A percentile compares a stretch with the other conserved stretches of the same genome.
These are phyloP conservation scores for Phytophthora fragariae DNA, from an alignment of 352 stramenopile genomes.

Conservation along the genomic window DNA sequence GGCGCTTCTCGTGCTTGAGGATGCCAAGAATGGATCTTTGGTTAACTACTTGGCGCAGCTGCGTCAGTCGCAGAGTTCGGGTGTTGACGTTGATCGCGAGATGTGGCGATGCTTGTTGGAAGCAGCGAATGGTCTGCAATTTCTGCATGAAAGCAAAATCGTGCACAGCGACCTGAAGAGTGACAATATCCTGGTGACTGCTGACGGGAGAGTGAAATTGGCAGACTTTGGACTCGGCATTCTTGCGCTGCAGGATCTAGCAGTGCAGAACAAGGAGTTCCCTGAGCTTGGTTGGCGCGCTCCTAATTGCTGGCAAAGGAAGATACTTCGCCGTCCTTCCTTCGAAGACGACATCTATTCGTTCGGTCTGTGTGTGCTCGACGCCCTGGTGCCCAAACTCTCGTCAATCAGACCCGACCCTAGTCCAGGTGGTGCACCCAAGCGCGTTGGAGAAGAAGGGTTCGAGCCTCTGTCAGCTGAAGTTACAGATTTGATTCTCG, in stretches of 20 bases:
- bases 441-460: slow-evolving; percentile 12
- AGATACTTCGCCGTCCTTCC: slow-evolving; percentile 9
- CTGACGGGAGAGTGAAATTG: slow-evolving; percentile 20
- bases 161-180: slow-evolving; percentile 34
- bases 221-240: slow-evolving; percentile 30
- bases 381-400: slow-evolving; percentile 12
- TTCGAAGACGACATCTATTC: slow-evolving; percentile 33
- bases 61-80: background rate
- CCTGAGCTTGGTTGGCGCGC: slow-evolving; percentile 26
- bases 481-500: background rate
- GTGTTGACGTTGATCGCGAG: background rate
- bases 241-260: slow-evolving; percentile 21
- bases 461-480: slow-evolving; percentile 9
- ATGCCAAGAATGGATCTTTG: slow-evolving; percentile 26
- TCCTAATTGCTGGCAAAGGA: slow-evolving; percentile 11
- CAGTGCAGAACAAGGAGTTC: slow-evolving; percentile 12
- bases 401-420: background rate
- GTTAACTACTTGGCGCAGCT: slow-evolving; percentile 22
- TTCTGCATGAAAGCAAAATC: slow-evolving; percentile 44
- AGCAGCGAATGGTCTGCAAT: slow-evolving; percentile 45
- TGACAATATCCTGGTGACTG: slow-evolving; percentile 28
- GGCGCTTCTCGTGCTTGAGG: slow-evolving; percentile 32
- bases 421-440: background rate
- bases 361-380: slow-evolving; percentile 30
- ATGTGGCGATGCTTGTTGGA: slow-evolving; percentile 20